A percentile compares a stretch with the other conserved stretches of the same genome.
phyloP scores from a whole-genome alignment of 1,284 basidiomycete genomes.

The Sanghuangporus sanghuang region DNA sequence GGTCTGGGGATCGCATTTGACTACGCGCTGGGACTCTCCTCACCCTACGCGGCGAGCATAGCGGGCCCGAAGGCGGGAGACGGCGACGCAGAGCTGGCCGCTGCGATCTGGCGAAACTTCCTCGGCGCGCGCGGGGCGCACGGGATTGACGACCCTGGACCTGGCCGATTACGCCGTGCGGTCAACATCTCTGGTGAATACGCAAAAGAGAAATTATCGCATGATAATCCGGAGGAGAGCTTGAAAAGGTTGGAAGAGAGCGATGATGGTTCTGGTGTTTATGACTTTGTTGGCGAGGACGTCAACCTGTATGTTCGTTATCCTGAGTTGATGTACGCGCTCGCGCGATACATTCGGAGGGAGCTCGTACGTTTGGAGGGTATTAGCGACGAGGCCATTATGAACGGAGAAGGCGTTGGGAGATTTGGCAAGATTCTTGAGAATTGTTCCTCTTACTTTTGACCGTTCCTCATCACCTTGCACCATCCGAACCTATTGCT shows the following conservation, averaged over 20 bases:
- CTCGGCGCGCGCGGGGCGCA: constrained; percentile 74
- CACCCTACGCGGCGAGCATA: constrained; percentile 5
- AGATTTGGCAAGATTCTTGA: constrained; percentile 14
- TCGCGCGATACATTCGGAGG: constrained; percentile 74
- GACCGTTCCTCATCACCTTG: neutral
- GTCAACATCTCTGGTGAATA: constrained; percentile 64
- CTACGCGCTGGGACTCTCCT: constrained; percentile 55
- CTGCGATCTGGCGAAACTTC: constrained; percentile 89
- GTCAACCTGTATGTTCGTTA: constrained; percentile 67
- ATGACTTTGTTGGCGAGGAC: constrained; percentile 59
- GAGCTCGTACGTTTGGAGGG: constrained; percentile 74
- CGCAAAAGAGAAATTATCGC: constrained; percentile 50
- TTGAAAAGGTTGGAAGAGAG: constrained; percentile 31
- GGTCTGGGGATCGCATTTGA: constrained; percentile 83
- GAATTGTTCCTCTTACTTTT: neutral
- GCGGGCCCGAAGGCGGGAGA: constrained; percentile 20
- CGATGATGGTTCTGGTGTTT: constrained; percentile 69
- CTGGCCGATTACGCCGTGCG: constrained; percentile 23
- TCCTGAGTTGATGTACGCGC: constrained; percentile 68
- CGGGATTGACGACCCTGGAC: constrained; percentile 47
- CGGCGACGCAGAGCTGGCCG: constrained; percentile 79
- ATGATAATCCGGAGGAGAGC: constrained; percentile 42
- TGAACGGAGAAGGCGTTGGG: constrained; percentile 33
- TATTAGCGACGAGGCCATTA: constrained; percentile 67
- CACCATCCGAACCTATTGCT: neutral